These are phyloP conservation scores for Catenaria anguillulae DNA, from an alignment of 371 early-diverging fungal genomes.

Conservation along the genomic window DNA sequence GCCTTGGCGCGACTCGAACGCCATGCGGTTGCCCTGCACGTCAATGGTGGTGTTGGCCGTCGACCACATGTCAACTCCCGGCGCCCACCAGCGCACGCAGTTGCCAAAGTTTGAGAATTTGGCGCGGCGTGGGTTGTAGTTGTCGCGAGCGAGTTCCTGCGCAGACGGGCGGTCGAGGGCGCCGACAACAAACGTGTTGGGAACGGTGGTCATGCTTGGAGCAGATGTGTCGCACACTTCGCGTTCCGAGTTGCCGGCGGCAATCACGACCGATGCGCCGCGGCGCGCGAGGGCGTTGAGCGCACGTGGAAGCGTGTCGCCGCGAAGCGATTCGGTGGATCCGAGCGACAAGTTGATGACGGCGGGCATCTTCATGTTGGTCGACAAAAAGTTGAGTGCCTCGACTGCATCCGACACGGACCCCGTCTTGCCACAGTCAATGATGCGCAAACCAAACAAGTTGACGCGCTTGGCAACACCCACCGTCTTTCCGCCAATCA, in stretches of 20 bases:
- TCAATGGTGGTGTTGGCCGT: neutral
- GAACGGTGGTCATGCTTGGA: neutral
- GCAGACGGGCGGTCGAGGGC: neutral
- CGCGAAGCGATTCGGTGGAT: neutral
- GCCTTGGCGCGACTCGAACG: slow-evolving; percentile 13
- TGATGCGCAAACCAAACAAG: neutral
- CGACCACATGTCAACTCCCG: neutral
- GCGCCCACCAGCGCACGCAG: slow-evolving; percentile 4
- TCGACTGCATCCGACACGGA: neutral
- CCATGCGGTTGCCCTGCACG: neutral
- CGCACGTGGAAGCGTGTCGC: neutral
- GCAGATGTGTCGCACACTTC: neutral
- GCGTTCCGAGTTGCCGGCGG: slow-evolving; percentile 2
- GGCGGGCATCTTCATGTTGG: slow-evolving; percentile 7
- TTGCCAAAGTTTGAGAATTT: neutral
- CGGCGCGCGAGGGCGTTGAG: neutral
- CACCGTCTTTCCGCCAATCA: slow-evolving; percentile 4
- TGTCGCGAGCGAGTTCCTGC: neutral
- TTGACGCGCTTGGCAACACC: slow-evolving; percentile 4
- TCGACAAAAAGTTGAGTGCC: neutral
- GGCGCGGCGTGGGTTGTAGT: neutral
- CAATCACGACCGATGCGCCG: neutral
- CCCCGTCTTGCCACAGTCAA: slow-evolving; percentile 4
- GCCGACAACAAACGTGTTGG: slow-evolving; percentile 2
- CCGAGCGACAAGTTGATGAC: slow-evolving; percentile 9